Evolutionary conservation across 108 stramenopile genomes (phyloP).

Genomic region (Skeletonema costatum): DNA sequence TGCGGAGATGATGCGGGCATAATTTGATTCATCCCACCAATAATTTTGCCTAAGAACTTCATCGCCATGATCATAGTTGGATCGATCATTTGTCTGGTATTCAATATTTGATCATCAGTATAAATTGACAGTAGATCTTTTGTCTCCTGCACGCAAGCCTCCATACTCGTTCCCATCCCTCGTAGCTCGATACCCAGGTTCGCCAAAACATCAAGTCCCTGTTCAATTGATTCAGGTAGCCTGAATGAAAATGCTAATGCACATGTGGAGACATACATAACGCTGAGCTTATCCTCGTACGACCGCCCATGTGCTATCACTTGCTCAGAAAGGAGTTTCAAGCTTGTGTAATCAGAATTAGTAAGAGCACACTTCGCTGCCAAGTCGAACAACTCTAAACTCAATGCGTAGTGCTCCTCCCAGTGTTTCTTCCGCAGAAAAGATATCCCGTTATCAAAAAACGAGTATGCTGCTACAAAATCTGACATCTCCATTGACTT

Average conservation of each 20-base stretch:
- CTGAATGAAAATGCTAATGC: not conserved
- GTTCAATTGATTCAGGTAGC: conserved; percentile 6
- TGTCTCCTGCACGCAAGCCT: not conserved
- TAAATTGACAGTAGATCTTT: not conserved
- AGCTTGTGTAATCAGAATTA: not conserved
- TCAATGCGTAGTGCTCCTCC: conserved; percentile 12
- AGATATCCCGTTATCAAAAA: conserved; percentile 3
- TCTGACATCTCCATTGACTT: conserved; percentile 31
- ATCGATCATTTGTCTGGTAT: conserved; percentile 11
- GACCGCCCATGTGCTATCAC: not conserved
- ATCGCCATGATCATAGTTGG: conserved; percentile 20
- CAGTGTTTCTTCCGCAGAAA: conserved; percentile 30
- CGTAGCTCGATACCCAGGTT: conserved; percentile 2
- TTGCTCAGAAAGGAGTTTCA: conserved; percentile 6
- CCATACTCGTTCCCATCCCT: not conserved
- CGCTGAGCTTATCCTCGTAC: conserved; percentile 3
- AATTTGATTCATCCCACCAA: not conserved
- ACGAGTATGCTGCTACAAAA: not conserved
- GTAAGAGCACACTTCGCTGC: conserved; percentile 1
- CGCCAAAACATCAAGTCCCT: not conserved
- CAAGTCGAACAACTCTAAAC: not conserved
- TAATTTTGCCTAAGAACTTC: conserved; percentile 14
- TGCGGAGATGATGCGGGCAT: not conserved
- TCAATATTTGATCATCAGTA: conserved; percentile 3
- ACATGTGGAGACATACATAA: not conserved